Conservation (phyloP, 2,329 filamentous ascomycete genomes). For the Neofusicoccum sp. region DNA sequence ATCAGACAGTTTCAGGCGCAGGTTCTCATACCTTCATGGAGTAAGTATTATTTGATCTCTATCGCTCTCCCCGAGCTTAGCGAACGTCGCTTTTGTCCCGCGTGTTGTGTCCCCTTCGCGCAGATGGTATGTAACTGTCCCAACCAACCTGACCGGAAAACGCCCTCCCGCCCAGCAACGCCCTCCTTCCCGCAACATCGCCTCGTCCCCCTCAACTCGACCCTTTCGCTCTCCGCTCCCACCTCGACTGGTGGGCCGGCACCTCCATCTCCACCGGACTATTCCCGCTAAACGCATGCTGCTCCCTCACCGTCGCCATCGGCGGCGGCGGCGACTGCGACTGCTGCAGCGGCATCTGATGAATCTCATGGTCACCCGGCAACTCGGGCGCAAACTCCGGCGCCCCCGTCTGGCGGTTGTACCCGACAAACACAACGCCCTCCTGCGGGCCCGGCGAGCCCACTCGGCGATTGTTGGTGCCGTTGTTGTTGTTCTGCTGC, state of each 20-base stretch:
- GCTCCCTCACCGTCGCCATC: not conserved
- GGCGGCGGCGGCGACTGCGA: not conserved
- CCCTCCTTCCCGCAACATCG: not conserved
- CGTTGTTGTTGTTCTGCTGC: not conserved
- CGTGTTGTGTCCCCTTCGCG: too few species aligned
- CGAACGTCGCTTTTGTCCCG: too few species aligned
- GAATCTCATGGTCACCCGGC: conserved; percentile 14
- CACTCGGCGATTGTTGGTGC: not conserved
- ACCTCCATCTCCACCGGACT: conserved; percentile 7
- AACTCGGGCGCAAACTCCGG: conserved; percentile 23
- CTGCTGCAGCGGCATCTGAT: not conserved
- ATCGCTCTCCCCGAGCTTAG: too few species aligned
- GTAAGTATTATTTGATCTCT: too few species aligned
- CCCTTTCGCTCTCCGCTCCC: too few species aligned
- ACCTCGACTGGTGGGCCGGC: not conserved
- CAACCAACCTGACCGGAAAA: too few species aligned
- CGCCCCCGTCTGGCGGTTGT: conserved; percentile 23
- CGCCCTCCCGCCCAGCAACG: too few species aligned
- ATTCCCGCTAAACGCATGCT: not conserved
- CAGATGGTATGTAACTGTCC: too few species aligned
- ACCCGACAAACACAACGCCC: conserved; percentile 23
- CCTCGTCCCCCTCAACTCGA: too few species aligned
- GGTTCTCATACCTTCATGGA: too few species aligned
- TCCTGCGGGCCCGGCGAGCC: conserved; percentile 2
- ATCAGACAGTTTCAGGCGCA: too few species aligned